Conservation (phyloP, 768 basidiomycete genomes). For the Gelatoporia subvermispora region DNA sequence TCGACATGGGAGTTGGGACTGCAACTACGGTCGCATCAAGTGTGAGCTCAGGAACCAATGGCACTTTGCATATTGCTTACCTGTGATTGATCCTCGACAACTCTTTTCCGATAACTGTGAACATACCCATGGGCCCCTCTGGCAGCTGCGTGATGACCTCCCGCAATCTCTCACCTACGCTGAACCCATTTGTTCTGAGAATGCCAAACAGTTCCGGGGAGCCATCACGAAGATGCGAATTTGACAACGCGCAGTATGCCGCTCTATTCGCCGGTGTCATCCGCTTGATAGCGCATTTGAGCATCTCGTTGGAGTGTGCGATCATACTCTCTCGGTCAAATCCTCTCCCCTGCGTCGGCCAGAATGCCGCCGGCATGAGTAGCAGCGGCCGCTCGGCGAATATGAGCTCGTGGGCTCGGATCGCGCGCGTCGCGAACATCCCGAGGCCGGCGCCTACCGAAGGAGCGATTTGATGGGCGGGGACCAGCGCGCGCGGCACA, state of each 20-base stretch:
- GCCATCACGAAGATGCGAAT: too few species aligned
- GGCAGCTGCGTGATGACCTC: too few species aligned
- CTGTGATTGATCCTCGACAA: background rate
- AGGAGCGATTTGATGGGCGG: background rate
- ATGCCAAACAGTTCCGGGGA: background rate
- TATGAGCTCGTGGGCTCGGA: constrained; percentile 2
- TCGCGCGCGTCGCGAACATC: constrained; percentile 2
- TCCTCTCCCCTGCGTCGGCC: too few species aligned
- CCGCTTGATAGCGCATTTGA: too few species aligned
- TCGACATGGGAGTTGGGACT: background rate
- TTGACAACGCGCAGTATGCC: too few species aligned
- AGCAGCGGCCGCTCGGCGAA: background rate
- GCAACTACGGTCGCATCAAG: background rate
- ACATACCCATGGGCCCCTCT: background rate
- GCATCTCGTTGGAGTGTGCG: too few species aligned
- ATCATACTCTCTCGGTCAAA: too few species aligned
- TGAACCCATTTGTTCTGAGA: background rate
- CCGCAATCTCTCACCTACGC: background rate
- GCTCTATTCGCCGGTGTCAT: too few species aligned
- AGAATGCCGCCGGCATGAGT: background rate
- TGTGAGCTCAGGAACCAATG: background rate
- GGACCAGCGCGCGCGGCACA: background rate
- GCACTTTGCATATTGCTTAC: background rate
- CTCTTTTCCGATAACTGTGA: background rate
- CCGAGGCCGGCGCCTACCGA: background rate